Evolutionary conservation across 2,329 filamentous ascomycete species (phyloP).

Genomic region (Ceratocystis smalleyi): DNA sequence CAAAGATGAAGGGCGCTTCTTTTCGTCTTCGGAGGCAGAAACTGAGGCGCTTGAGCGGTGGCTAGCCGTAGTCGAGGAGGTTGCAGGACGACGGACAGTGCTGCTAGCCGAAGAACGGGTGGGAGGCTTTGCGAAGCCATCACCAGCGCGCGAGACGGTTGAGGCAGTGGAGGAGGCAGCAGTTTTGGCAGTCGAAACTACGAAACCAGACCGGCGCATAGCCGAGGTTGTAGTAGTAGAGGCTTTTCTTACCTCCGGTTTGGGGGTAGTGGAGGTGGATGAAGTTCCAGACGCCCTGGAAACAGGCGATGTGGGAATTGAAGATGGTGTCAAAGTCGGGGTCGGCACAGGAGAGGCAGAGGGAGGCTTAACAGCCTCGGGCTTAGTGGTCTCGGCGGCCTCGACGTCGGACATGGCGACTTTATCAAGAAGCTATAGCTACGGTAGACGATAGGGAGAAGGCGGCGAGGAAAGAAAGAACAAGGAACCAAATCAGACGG

Average conservation of each 20-base stretch:
- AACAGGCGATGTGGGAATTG: conserved; percentile 24
- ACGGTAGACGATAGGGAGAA: conserved; percentile 10
- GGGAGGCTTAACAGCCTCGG: conserved; percentile 28
- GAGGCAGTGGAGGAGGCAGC: conserved; percentile 20
- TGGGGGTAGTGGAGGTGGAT: conserved; percentile 16
- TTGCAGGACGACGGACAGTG: conserved; percentile 24
- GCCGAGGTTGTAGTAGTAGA: conserved; percentile 23
- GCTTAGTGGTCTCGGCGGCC: conserved; percentile 31
- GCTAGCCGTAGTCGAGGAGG: conserved; percentile 26
- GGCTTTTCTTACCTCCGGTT: conserved; percentile 25
- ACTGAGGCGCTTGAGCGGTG: conserved; percentile 34
- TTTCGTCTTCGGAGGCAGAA: conserved; percentile 37
- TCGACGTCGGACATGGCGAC: conserved; percentile 34
- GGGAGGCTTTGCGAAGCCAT: conserved; percentile 33
- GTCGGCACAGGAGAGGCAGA: conserved; percentile 20
- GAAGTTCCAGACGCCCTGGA: conserved; percentile 22
- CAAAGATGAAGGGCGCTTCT: conserved; percentile 23
- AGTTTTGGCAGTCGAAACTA: conserved; percentile 22
- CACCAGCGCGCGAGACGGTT: conserved; percentile 23
- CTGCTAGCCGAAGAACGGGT: conserved; percentile 30
- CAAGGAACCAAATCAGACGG: not conserved
- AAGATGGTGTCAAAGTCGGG: conserved; percentile 18
- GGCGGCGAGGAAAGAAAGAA: conserved; percentile 3
- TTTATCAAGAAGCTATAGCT: not conserved
- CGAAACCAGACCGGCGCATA: conserved; percentile 24